Evolutionary conservation across 352 stramenopile species (phyloP).

Genomic region (Thraustochytrium striatum): DNA sequence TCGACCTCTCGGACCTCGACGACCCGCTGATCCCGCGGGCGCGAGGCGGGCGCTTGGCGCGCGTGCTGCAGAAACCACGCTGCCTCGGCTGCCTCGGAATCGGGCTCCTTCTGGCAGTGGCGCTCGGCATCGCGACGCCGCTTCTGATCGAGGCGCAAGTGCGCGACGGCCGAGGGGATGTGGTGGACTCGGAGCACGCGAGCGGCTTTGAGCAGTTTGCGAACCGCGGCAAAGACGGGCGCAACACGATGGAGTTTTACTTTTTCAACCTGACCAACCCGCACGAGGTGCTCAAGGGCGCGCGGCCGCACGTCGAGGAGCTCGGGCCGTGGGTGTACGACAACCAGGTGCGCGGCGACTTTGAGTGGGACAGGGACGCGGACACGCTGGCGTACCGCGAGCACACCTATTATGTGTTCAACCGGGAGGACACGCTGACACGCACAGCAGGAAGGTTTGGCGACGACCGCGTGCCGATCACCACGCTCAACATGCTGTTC

Average conservation of each 20-base stretch:
- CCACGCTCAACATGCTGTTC: constrained; percentile 42
- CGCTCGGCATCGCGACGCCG: not conserved
- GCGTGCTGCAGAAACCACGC: no score
- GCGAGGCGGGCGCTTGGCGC: no score
- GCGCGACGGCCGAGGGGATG: not conserved
- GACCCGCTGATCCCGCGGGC: no score
- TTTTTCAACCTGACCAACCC: constrained; percentile 41
- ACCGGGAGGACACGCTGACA: not conserved
- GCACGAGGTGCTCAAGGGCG: not conserved
- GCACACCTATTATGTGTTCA: constrained; percentile 40
- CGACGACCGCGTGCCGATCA: constrained; percentile 10
- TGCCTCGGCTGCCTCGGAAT: not conserved
- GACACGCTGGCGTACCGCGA: constrained; percentile 28
- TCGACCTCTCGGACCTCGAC: no score
- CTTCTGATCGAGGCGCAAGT: not conserved
- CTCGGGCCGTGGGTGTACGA: constrained; percentile 26
- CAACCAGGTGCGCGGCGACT: constrained; percentile 25
- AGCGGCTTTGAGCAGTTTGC: constrained; percentile 39
- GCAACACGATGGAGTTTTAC: constrained; percentile 35
- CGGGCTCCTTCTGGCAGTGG: not conserved
- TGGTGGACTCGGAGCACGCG: constrained; percentile 13
- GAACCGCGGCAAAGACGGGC: not conserved
- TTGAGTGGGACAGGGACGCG: not conserved
- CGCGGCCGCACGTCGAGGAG: constrained; percentile 3
- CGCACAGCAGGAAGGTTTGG: not conserved